A percentile compares a stretch with the other conserved stretches of the same genome.
Conservation (phyloP, 495 filamentous ascomycete genomes). For the Neurospora sp. region DNA sequence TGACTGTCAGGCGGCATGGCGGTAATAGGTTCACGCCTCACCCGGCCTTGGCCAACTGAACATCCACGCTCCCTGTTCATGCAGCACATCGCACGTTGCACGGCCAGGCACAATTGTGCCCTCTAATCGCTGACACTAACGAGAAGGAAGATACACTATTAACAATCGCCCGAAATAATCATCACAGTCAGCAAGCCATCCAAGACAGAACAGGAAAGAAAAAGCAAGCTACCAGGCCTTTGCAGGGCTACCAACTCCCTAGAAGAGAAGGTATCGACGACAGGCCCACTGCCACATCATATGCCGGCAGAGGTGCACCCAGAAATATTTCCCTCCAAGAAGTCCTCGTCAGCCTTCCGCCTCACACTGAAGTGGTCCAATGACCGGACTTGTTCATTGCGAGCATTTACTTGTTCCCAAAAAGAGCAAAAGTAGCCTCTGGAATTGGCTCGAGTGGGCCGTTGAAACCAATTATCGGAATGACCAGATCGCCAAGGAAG, state of each 20-base stretch:
- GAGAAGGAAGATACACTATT: not conserved
- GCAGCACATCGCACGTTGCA: not conserved
- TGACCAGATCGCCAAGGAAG: not conserved
- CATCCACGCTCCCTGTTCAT: not conserved
- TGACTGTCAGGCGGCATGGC: not conserved
- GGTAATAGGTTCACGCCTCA: not conserved
- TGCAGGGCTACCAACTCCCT: not conserved
- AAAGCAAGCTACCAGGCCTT: not conserved
- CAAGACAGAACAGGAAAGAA: not conserved
- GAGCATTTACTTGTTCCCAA: not conserved
- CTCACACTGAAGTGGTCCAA: not conserved
- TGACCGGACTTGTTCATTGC: not conserved
- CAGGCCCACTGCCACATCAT: not conserved
- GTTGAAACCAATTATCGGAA: not conserved
- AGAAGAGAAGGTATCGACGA: not conserved
- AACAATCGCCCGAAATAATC: not conserved
- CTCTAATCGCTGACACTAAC: not conserved
- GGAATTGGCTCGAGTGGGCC: not conserved
- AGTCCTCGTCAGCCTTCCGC: not conserved
- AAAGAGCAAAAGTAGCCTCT: not conserved
- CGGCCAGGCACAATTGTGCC: not conserved
- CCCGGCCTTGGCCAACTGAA: not conserved
- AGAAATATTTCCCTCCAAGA: not conserved
- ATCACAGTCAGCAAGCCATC: not conserved
- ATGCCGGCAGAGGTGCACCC: not conserved